Evolutionary conservation across 2,329 filamentous ascomycete genomes (phyloP), one percentile per base, ranked within the genome.

Genomic region (Arthrobotrys entomopaga): DNA sequence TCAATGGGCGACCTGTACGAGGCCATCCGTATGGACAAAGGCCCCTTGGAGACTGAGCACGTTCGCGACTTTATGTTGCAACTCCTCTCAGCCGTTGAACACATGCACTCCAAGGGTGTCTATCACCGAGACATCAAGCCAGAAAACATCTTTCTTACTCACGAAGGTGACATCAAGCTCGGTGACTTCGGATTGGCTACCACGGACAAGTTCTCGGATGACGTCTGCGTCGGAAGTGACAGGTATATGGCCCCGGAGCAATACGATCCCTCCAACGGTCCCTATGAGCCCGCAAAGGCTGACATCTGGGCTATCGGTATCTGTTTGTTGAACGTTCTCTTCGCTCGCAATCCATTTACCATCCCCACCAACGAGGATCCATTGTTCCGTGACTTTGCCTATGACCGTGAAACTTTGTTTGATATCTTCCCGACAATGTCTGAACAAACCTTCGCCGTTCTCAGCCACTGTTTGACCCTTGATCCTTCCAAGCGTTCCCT

Each of bases 161-260:
- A 93, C 74, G 87, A 90, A 78, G 94, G 94, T 63, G 87, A 90
- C 43, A 91, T 98, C 91, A 99, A 99, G 84, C 88, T 99, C 40
- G 95, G 95, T 79, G 95, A 99, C 82, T 97, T 98, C 81, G 95
- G 95, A 64, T 86, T 99, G 76, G 93, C 93, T 59, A 97, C 94
- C 10, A 91, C 89, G 5, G 92, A 96, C 75, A 86, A 89, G 78
- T 97, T 92, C 93, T 96, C 92, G 22, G 91, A 91, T 79, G 95
- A 99, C 84, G 90, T 90, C 76, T 95, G 91, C 76, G 95, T 99
- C 53, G 95, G 95, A 77, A 98, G 95, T 81, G 95, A 99, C 81
- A 92, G 95, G 65, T 99, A 99, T 84, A 99, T 99, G 95, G 93
- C 95, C 65, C 95, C 95, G 3, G 95, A 99, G 83, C 95, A 99